Evolutionary conservation across 2,329 filamentous ascomycete genomes (phyloP).

Genomic region (Ceratocystis alfenasii): DNA sequence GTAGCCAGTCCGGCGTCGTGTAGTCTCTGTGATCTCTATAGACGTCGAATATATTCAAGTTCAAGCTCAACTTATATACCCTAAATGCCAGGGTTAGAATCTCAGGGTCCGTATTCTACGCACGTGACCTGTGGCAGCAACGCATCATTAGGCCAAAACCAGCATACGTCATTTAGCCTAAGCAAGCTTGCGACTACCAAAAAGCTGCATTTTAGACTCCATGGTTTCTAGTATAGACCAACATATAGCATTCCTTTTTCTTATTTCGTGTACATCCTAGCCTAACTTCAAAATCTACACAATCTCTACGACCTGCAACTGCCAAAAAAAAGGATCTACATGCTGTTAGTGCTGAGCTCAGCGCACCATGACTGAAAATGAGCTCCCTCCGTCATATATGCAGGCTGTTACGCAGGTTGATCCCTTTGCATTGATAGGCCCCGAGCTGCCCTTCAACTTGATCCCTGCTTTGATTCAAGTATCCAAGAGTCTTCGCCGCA

Average conservation of each 20-base stretch:
- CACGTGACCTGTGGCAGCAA: background rate
- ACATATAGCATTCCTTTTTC: background rate
- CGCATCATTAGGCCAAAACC: background rate
- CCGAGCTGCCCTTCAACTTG: conserved; percentile 34
- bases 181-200: background rate
- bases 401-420: conserved; percentile 37
- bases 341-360: background rate
- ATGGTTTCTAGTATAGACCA: background rate
- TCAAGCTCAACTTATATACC: no score
- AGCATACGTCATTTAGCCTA: background rate
- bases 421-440: conserved; percentile 40
- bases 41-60: no score
- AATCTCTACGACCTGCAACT: background rate
- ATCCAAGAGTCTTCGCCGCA: conserved; percentile 35
- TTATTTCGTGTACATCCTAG: no score
- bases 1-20: no score
- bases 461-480: conserved; percentile 40
- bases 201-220: background rate
- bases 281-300: no score
- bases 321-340: background rate
- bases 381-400: conserved; percentile 40
- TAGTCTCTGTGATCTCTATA: no score
- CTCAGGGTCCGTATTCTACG: background rate
- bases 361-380: background rate
- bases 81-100: no score